Conservation (phyloP, 2,329 filamentous ascomycete genomes). For the Hysterium pulicare region DNA sequence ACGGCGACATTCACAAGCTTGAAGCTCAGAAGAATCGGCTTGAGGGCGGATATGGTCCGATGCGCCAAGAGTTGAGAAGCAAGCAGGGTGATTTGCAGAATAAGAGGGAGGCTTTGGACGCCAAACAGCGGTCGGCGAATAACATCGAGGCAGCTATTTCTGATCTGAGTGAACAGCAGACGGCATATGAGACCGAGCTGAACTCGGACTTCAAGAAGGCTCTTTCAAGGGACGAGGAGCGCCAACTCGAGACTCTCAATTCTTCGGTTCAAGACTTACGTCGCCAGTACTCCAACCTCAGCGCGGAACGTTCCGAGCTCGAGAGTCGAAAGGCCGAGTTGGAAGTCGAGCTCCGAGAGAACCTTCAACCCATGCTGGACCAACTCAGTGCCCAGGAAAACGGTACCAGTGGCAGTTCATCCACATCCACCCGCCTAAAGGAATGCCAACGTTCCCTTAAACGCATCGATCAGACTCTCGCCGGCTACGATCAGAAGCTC, state of each 20-base stretch:
- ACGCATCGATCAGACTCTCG: constrained; percentile 67
- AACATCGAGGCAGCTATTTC: constrained; percentile 62
- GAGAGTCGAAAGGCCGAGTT: constrained; percentile 79
- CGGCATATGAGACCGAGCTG: constrained; percentile 75
- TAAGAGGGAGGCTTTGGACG: constrained; percentile 69
- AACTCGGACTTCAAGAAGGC: constrained; percentile 89
- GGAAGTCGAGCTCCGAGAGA: constrained; percentile 85
- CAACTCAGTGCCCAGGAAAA: constrained; percentile 56
- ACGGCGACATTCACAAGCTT: constrained; percentile 77
- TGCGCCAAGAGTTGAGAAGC: constrained; percentile 71
- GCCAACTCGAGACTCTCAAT: constrained; percentile 69
- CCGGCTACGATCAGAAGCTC: constrained; percentile 65
- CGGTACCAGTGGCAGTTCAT: constrained; percentile 53
- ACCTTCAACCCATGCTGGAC: constrained; percentile 81
- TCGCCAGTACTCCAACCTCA: constrained; percentile 72
- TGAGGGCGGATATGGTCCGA: constrained; percentile 76
- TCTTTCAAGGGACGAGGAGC: constrained; percentile 77
- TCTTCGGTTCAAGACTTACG: constrained; percentile 69
- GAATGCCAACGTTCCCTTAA: constrained; percentile 79
- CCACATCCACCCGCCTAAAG: constrained; percentile 58
- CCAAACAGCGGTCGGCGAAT: constrained; percentile 62
- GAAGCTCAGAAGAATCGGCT: constrained; percentile 75
- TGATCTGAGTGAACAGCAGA: constrained; percentile 67
- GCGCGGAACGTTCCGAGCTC: constrained; percentile 68
- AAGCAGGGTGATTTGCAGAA: constrained; percentile 74